A percentile compares a stretch with the other conserved stretches of the same genome.
These are phyloP conservation scores for Boletellus deceptivus DNA, from an alignment of 1,284 basidiomycete genomes.

Conservation along the genomic window DNA sequence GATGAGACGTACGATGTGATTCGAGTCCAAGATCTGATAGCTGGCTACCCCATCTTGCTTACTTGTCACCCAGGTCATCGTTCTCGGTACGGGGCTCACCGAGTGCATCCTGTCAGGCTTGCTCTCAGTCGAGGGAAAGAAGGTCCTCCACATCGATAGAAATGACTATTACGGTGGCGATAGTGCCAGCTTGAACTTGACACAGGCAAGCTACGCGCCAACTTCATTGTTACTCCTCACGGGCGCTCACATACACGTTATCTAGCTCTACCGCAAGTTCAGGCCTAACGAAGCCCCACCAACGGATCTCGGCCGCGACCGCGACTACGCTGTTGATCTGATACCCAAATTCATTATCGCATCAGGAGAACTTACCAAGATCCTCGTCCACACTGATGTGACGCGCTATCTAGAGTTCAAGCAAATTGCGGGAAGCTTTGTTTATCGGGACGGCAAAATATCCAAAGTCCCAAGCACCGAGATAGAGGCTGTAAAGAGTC, in stretches of 20 bases:
- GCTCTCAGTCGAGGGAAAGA: constrained; percentile 98
- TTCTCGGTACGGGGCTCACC: constrained; percentile 94
- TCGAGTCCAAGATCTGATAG: constrained; percentile 21
- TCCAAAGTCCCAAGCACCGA: constrained; percentile 98
- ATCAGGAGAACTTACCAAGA: constrained; percentile 96
- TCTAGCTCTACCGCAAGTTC: constrained; percentile 95
- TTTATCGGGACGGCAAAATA: constrained; percentile 95
- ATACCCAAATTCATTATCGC: constrained; percentile 98
- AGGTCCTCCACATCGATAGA: constrained; percentile 99
- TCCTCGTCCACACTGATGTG: constrained; percentile 99
- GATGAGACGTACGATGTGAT: constrained; percentile 88
- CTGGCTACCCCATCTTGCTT: constrained; percentile 9
- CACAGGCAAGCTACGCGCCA: constrained; percentile 65
- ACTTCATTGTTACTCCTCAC: constrained; percentile 8
- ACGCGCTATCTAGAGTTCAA: constrained; percentile 99
- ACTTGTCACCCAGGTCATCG: constrained; percentile 67
- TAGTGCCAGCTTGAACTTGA: constrained; percentile 95
- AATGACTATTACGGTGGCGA: constrained; percentile 99
- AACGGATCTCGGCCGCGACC: constrained; percentile 83
- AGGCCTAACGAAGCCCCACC: constrained; percentile 71
- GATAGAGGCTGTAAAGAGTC: constrained; percentile 93
- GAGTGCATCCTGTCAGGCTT: constrained; percentile 98
- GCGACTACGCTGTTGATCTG: constrained; percentile 95
- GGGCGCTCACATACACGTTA: constrained; percentile 18
- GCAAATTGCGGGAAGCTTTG: constrained; percentile 98